Evolutionary conservation across 106 monocot genomes (phyloP).

Genomic region (Dactylorhiza incarnata): DNA sequence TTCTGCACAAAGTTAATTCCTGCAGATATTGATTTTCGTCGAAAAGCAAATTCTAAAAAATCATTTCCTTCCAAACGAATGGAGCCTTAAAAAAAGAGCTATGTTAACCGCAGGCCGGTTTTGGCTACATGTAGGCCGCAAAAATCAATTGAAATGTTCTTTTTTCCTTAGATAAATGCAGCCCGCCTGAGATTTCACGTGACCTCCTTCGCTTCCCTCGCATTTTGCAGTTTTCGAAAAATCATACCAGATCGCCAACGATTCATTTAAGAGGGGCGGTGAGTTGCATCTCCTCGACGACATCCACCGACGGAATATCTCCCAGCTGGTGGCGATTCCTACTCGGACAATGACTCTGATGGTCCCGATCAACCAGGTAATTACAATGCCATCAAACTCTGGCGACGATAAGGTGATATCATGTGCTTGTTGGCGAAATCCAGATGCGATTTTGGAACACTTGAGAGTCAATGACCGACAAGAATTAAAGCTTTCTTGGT

Average conservation of each 20-base stretch:
- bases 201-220: slow-evolving; percentile 8
- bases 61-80: no score
- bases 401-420: slow-evolving; percentile 21
- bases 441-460: slow-evolving; percentile 47
- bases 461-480: no score
- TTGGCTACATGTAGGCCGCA: no score
- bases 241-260: slow-evolving; percentile 41
- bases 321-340: neutral
- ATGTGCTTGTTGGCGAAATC: slow-evolving; percentile 59
- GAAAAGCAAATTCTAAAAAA: no score
- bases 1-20: no score
- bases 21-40: no score
- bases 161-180: no score
- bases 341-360: neutral
- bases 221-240: slow-evolving; percentile 26
- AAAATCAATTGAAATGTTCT: no score
- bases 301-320: slow-evolving; percentile 41
- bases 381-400: slow-evolving; percentile 16
- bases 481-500: no score
- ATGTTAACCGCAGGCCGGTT: no score
- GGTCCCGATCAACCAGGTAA: no score
- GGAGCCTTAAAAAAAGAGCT: no score
- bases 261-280: slow-evolving; percentile 44
- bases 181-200: slow-evolving; percentile 31
- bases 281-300: slow-evolving; percentile 34